These are phyloP conservation scores for Malus sieversii DNA, from an alignment of 306 rosid species.

Conservation along the genomic window DNA sequence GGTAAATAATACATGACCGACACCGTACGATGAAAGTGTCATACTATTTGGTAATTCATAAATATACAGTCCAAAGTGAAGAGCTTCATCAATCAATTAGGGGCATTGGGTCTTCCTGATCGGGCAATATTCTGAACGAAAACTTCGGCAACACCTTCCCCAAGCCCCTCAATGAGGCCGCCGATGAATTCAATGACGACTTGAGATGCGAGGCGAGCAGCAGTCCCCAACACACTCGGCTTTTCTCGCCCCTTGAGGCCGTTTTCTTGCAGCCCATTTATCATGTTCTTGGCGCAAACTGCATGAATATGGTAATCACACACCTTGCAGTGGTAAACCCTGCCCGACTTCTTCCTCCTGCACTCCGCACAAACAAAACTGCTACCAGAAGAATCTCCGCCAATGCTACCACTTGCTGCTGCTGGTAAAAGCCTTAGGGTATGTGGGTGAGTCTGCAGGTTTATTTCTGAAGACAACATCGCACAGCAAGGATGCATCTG, in stretches of 20 bases:
- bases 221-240: slow-evolving; percentile 41
- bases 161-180: slow-evolving; percentile 69
- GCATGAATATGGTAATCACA: slow-evolving; percentile 74
- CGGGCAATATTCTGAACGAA: slow-evolving; percentile 50
- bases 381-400: neutral
- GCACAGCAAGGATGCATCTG: slow-evolving; percentile 93
- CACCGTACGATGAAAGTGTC: too few relatives aligned
- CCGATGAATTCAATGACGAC: slow-evolving; percentile 66
- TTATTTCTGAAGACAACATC: slow-evolving; percentile 47
- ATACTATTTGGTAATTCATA: neutral
- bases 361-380: slow-evolving; percentile 51
- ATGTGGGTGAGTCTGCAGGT: slow-evolving; percentile 44
- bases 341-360: slow-evolving; percentile 51
- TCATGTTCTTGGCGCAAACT: slow-evolving; percentile 55
- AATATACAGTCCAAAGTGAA: neutral
- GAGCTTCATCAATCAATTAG: neutral
- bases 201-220: slow-evolving; percentile 69
- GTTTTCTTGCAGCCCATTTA: slow-evolving; percentile 63
- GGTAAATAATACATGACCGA: too few relatives aligned
- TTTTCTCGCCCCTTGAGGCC: slow-evolving; percentile 41
- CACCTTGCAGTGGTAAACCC: slow-evolving; percentile 55
- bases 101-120: slow-evolving; percentile 22
- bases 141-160: slow-evolving; percentile 68
- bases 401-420: neutral
- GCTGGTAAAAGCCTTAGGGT: slow-evolving; percentile 34